These are phyloP conservation scores for Globisporangium viniferum DNA, from an alignment of 352 stramenopile genomes.

Conservation along the genomic window DNA sequence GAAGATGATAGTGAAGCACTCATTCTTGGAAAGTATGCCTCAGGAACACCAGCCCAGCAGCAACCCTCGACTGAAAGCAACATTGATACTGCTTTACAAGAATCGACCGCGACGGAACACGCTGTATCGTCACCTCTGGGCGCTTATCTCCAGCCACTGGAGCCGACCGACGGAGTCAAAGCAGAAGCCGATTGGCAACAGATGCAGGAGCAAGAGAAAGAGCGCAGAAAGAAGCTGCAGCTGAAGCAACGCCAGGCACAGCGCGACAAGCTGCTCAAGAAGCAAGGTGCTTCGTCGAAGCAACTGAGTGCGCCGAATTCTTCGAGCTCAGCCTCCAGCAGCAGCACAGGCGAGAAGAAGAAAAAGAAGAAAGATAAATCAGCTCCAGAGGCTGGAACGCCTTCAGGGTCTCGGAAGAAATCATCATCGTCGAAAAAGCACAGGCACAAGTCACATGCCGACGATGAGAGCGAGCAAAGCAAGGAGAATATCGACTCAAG, in stretches of 20 bases:
- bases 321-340: constrained; percentile 3
- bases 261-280: constrained; percentile 73
- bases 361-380: constrained; percentile 40
- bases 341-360: constrained; percentile 34
- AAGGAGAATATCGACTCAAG: constrained; percentile 11
- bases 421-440: constrained; percentile 12
- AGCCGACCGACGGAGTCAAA: constrained; percentile 18
- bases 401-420: constrained; percentile 24
- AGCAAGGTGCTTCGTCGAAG: constrained; percentile 31
- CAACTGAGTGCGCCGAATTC: constrained; percentile 10
- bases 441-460: constrained; percentile 13
- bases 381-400: constrained; percentile 11
- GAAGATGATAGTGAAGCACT: constrained; percentile 9
- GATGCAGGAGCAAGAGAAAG: constrained; percentile 72
- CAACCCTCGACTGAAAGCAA: background rate
- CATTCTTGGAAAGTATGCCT: constrained; percentile 11
- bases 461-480: background rate
- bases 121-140: background rate
- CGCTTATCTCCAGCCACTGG: background rate
- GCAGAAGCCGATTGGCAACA: constrained; percentile 67
- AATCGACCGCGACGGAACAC: background rate
- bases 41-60: background rate
- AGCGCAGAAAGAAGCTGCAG: constrained; percentile 65
- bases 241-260: constrained; percentile 74
- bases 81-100: background rate